Evolutionary conservation across 805 yeast genomes (phyloP).

Genomic region (Suhomyces sp.): DNA sequence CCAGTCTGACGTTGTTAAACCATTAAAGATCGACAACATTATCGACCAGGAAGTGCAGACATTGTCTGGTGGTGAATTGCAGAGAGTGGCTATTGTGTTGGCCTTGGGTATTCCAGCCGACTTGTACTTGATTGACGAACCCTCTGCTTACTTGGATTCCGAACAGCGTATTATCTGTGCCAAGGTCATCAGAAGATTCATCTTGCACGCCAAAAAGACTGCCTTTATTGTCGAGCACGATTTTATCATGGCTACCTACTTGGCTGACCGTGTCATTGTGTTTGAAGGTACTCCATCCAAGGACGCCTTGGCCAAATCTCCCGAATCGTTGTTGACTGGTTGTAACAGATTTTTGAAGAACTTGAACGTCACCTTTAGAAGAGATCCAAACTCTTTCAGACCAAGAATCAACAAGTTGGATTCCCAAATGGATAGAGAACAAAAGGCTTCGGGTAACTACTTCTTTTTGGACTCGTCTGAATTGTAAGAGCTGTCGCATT

Average conservation of each 20-base stretch:
- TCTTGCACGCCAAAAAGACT: slow-evolving; percentile 93
- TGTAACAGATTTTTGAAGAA: slow-evolving; percentile 96
- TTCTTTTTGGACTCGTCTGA: slow-evolving; percentile 81
- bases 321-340: slow-evolving; percentile 93
- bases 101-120: slow-evolving; percentile 94
- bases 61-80: slow-evolving; percentile 98
- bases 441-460: slow-evolving; percentile 86
- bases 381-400: slow-evolving; percentile 97
- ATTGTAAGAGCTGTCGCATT: slow-evolving; percentile 16
- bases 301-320: slow-evolving; percentile 79
- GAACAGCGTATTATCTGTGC: slow-evolving; percentile 99
- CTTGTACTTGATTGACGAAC: slow-evolving; percentile 96
- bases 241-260: slow-evolving; percentile 98
- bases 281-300: slow-evolving; percentile 94
- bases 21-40: slow-evolving; percentile 87
- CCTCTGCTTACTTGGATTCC: slow-evolving; percentile 97
- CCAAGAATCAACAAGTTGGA: slow-evolving; percentile 98
- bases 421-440: slow-evolving; percentile 99
- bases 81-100: slow-evolving; percentile 96
- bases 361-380: slow-evolving; percentile 96
- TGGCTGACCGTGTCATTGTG: slow-evolving; percentile 98
- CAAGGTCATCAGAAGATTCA: slow-evolving; percentile 95
- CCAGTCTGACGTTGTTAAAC: slow-evolving; percentile 97
- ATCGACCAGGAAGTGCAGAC: slow-evolving; percentile 98
- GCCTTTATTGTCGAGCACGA: slow-evolving; percentile 99